A percentile compares a stretch with the other conserved stretches of the same genome.
Evolutionary conservation across 2,329 filamentous ascomycete species (phyloP).

Genomic region (Scedosporium minutisporum): DNA sequence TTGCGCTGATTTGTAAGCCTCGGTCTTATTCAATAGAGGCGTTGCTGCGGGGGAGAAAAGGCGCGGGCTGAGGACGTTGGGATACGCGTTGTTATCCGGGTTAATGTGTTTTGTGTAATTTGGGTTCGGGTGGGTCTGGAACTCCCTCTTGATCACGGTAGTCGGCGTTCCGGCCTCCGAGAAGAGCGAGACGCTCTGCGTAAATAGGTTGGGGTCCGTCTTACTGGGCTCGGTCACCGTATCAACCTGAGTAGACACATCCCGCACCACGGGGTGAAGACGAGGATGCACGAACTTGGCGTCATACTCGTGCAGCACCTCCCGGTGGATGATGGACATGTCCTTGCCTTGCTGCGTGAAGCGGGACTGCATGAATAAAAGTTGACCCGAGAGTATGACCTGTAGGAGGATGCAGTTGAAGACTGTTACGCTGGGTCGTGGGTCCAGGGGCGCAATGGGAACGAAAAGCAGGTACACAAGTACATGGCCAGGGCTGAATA

Average conservation of each 20-base stretch:
- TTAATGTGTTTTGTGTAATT: slow-evolving; percentile 67
- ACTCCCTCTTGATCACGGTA: slow-evolving; percentile 61
- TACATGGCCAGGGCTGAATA: slow-evolving; percentile 92
- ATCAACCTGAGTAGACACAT: slow-evolving; percentile 72
- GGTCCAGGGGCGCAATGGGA: slow-evolving; percentile 65
- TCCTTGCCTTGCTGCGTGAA: slow-evolving; percentile 85
- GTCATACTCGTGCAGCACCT: slow-evolving; percentile 93
- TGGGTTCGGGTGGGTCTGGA: slow-evolving; percentile 73
- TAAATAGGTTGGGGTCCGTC: slow-evolving; percentile 30
- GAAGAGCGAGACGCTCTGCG: slow-evolving; percentile 15
- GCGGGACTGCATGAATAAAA: slow-evolving; percentile 60
- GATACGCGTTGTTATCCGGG: slow-evolving; percentile 38
- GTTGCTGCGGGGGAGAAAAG: slow-evolving; percentile 30
- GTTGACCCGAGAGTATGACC: slow-evolving; percentile 63
- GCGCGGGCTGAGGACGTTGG: slow-evolving; percentile 28
- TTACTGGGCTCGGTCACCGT: slow-evolving; percentile 27
- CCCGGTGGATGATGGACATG: slow-evolving; percentile 71
- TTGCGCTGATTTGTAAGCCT: background rate
- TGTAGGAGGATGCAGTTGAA: slow-evolving; percentile 74
- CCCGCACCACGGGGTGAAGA: slow-evolving; percentile 67
- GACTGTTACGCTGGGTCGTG: slow-evolving; percentile 75
- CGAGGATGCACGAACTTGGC: slow-evolving; percentile 88
- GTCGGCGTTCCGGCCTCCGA: slow-evolving; percentile 40
- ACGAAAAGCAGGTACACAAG: slow-evolving; percentile 82
- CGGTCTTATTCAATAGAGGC: slow-evolving; percentile 6